Base-by-base conservation (phyloP, 2,329 filamentous ascomycete genomes). In the Aspergillus fijiensis region DNA sequence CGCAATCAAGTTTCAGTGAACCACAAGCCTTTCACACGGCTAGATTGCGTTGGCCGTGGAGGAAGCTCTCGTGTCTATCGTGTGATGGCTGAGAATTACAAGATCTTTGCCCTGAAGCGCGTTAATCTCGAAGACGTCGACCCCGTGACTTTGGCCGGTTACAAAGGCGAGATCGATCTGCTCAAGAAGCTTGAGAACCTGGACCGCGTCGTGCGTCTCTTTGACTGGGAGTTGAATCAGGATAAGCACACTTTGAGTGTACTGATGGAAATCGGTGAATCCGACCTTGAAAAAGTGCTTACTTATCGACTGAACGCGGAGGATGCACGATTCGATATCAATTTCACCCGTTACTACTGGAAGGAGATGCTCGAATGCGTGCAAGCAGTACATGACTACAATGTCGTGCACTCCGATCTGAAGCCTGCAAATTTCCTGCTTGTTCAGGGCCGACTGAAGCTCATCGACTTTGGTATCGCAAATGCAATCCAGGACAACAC, bases 341-440 rank as follows among this genome's bases (percentile, higher is more conserved):
- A 89, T 56, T 97, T 98, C 74, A 92, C 95, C 12, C 89, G 95
- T n/a, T 96, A 91, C 77, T 96, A 96, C 81, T 99, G 95, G 95
- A 95, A 96, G 76, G 95, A 99, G 78, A 99, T 99, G 95, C 87
- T 99, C 19, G 92, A 96, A 75, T 98, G 95, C 73, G 87, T 99
- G 5, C 86, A 91, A 67, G 87, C 94, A 0, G 92, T 99, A 1
- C 95, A 99, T 73, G 85, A 89, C 12, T 84, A 89, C 73, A 92
- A 97, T 71, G 93, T 99, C 64, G 95, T 99, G 3, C 95, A 99
- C 77, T 96, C 92, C 0, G 95, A 99, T 72, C 82, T 99, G 42
- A 99, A 99, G 76, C 95, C 95, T 0, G 93, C 93, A 69, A 99
- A 99, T 74, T 99, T 99, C 74, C 89, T 99, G 25, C 84, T 98